Evolutionary conservation across 148 eudicot genomes (phyloP), one percentile per base, ranked within the genome.

Genomic region (Spergularia bocconei): DNA sequence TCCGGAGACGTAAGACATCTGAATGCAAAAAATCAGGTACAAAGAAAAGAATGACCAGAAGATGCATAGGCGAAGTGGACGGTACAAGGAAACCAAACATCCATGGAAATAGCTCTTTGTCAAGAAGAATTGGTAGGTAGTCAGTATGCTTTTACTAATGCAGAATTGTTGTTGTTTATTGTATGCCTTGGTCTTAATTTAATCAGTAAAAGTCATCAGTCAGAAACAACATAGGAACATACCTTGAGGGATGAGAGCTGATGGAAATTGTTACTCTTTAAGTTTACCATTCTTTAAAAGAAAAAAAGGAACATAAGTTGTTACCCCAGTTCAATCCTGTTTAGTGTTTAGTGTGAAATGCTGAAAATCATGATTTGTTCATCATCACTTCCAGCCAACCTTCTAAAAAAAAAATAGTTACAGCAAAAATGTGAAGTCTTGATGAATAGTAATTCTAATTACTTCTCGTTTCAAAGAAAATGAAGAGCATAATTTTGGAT

Each of bases 121-220:
- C 60, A 69, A 39, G 21, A 52, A 72, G 53, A 59, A 60, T 2
- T 1, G 75, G 75, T 72, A 59, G 55, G 71, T 68, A 21, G 36
- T 68, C 15, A 6, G 50, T 41, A 19, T 39, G 15, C 75, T 12
- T 60, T 21, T 23, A 25, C 15, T 19, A 20, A 17, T 23, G 51
- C 63, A 55, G 50, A 53, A 53, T 54, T 2, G 9, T 51, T 44
- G 21, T 44, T n/a, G 55, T 54, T 20, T 23, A 54, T 11, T 13
- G 38, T 14, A 53, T 41, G 52, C 7, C 11, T 25, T 20, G 36
- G 57, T 44, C 48, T 44, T 9, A 6, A 5, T 44, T 44, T 44
- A 6, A 9, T 44, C 6, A 44, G 48, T 6, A 44, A 44, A 44
- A 44, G 48, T 44, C 48, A 9, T 44, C 48, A 9, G 48, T 44